Percentiles rank a stretch among this genome's conserved stretches.
Evolutionary conservation across 1,284 basidiomycete genomes (phyloP).

Genomic region (Cryptococcus neoformans): DNA sequence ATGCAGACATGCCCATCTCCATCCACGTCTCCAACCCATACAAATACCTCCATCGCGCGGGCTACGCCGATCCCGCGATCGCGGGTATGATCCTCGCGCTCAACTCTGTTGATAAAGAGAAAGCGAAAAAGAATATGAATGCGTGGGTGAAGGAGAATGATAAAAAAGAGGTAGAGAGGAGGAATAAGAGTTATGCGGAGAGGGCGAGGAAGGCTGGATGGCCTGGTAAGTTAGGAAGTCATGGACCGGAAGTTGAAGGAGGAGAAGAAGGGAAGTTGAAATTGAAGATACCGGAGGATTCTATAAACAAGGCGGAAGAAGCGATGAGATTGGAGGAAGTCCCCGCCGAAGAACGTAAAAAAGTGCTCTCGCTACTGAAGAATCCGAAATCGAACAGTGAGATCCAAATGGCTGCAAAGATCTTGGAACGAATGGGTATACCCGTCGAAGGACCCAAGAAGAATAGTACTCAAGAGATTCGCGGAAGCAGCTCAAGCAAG

Average conservation of each 20-base stretch:
- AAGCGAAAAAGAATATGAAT: slow-evolving; percentile 8
- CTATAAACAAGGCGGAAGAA: slow-evolving; percentile 4
- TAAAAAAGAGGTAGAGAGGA: slow-evolving; percentile 4
- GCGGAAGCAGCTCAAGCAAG: background rate
- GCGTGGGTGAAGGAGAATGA: slow-evolving; percentile 14
- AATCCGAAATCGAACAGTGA: slow-evolving; percentile 6
- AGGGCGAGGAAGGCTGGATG: slow-evolving; percentile 5
- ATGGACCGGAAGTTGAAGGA: background rate
- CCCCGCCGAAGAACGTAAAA: background rate
- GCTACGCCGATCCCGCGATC: slow-evolving; percentile 11
- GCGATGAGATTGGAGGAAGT: background rate
- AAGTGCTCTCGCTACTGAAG: slow-evolving; percentile 4
- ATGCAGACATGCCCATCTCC: slow-evolving; percentile 5
- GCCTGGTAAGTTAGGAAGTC: background rate
- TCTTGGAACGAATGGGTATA: slow-evolving; percentile 3
- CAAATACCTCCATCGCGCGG: slow-evolving; percentile 8
- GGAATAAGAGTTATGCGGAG: slow-evolving; percentile 8
- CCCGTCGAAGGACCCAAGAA: slow-evolving; percentile 1
- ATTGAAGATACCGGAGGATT: slow-evolving; percentile 7
- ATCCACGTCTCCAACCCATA: slow-evolving; percentile 6
- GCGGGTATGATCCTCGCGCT: slow-evolving; percentile 14
- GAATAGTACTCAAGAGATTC: background rate
- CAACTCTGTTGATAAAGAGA: slow-evolving; percentile 2
- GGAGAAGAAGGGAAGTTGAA: background rate
- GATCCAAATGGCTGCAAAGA: background rate